These are phyloP conservation scores for Globisporangium uncinulatum DNA, from an alignment of 352 stramenopile species.

Conservation along the genomic window DNA sequence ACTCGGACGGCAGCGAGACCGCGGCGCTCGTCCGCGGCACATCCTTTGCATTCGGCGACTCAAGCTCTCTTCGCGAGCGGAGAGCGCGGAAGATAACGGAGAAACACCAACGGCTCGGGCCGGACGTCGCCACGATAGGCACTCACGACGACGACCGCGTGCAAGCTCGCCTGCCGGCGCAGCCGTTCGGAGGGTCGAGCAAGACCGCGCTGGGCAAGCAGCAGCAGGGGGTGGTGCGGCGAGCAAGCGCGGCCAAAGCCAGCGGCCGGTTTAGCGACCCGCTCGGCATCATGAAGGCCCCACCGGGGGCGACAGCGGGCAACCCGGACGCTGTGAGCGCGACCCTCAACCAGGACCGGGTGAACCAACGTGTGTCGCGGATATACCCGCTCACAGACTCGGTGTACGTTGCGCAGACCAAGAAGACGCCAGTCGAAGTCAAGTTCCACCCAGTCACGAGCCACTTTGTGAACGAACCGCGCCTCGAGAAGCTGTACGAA, in stretches of 20 bases:
- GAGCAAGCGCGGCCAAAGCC: slow-evolving; percentile 1
- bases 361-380: slow-evolving; percentile 60
- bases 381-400: slow-evolving; percentile 75
- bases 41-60: slow-evolving; percentile 2
- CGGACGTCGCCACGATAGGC: slow-evolving; percentile 23
- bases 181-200: not conserved
- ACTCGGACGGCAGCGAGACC: slow-evolving; percentile 1
- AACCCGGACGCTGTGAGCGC: slow-evolving; percentile 15
- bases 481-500: slow-evolving; percentile 75
- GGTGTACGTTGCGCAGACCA: slow-evolving; percentile 55
- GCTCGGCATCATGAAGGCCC: not conserved
- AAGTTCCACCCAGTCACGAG: slow-evolving; percentile 75
- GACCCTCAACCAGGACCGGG: slow-evolving; percentile 49
- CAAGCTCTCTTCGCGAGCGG: slow-evolving; percentile 18
- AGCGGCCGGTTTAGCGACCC: slow-evolving; percentile 6
- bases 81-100: slow-evolving; percentile 14
- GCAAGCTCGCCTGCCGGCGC: slow-evolving; percentile 10
- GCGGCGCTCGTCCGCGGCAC: slow-evolving; percentile 11
- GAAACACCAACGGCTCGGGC: slow-evolving; percentile 15
- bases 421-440: slow-evolving; percentile 75
- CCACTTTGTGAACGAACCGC: slow-evolving; percentile 61
- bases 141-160: slow-evolving; percentile 29
- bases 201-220: not conserved
- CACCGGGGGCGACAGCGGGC: not conserved
- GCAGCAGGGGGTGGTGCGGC: not conserved